Evolutionary conservation across 306 rosid species (phyloP).

Genomic region (Lablab purpureus): DNA sequence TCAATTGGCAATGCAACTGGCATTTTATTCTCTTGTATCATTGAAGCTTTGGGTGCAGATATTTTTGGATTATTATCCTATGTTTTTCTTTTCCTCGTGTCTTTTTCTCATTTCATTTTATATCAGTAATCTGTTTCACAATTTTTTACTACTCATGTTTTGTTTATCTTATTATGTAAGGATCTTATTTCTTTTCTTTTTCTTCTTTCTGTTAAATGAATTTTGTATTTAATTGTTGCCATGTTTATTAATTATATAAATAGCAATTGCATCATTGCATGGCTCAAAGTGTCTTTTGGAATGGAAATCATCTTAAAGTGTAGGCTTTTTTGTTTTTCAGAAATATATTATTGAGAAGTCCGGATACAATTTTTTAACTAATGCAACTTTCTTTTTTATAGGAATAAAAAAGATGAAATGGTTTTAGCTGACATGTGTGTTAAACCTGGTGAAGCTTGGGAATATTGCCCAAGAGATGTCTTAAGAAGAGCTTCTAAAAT

Average conservation of each 20-base stretch:
- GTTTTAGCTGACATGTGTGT: conserved; percentile 78
- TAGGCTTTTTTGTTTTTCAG: background rate
- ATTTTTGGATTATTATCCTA: background rate
- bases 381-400: conserved; percentile 49
- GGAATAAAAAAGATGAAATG: conserved; percentile 87
- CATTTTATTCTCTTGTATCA: background rate
- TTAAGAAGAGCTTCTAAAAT: conserved; percentile 73
- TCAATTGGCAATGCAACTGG: background rate
- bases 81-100: background rate
- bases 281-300: background rate
- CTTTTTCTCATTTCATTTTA: background rate
- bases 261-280: conserved; percentile 5
- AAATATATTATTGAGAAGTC: conserved; percentile 17
- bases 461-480: conserved; percentile 89
- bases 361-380: conserved; percentile 10
- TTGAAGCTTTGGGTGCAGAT: background rate
- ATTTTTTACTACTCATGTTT: conserved; percentile 9
- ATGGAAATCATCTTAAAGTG: conserved; percentile 11
- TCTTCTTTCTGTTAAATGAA: background rate
- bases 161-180: conserved; percentile 11
- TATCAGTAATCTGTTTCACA: background rate
- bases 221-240: conserved; percentile 2
- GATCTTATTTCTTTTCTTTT: background rate
- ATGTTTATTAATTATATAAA: conserved; percentile 15
- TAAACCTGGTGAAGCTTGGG: conserved; percentile 88